Base-by-base conservation (phyloP, 441 rosid genomes). In the Breynia disticha region DNA sequence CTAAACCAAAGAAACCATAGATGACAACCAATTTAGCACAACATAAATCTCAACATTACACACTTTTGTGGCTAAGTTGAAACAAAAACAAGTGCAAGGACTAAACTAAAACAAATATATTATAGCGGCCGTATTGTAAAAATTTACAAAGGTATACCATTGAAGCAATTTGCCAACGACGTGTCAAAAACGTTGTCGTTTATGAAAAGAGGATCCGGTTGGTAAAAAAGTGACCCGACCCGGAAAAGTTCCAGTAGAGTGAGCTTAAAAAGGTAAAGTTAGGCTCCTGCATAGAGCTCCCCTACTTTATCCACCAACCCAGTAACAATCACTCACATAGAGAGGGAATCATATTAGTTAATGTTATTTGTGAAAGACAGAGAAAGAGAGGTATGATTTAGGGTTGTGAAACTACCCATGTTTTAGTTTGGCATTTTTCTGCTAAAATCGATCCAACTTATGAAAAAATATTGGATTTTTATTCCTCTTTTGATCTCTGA, bases 251-350 rank as follows among this genome's bases (percentile, higher is more conserved):
- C 32, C 46, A 57, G 57, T 60, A 12, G 55, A 39, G 35, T 39
- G 21, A 48, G 46, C 28, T 32, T 18, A 46, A 57, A 56, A 64
- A 45, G 62, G 62, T 39, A 12, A 50, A 63, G 61, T 43, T 16
- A 47, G 18, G 21, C 19, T 17, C 22, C 7, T 24, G 32, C 32
- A n/a, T n/a, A 3, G 46, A 42, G 44, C 53, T 57, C 43, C 43
- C 13, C 43, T 15, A n/a, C 58, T 57, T 57, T 57, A 64, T 64
- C 68, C 59, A 15, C 59, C 63, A 52, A 52, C 45, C 37, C 46
- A 28, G 55, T 63, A 56, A 39, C 61, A 60, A 60, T 52, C 56
- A 50, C 55, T 24, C 32, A 24, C 32, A 24, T 3, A 16, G 32
- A 51, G 38, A 52, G 7, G 11, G 19, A 2, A 11, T 13, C 13